These are phyloP conservation scores for Potentilla sterilis DNA, from an alignment of 306 rosid species.

Conservation along the genomic window DNA sequence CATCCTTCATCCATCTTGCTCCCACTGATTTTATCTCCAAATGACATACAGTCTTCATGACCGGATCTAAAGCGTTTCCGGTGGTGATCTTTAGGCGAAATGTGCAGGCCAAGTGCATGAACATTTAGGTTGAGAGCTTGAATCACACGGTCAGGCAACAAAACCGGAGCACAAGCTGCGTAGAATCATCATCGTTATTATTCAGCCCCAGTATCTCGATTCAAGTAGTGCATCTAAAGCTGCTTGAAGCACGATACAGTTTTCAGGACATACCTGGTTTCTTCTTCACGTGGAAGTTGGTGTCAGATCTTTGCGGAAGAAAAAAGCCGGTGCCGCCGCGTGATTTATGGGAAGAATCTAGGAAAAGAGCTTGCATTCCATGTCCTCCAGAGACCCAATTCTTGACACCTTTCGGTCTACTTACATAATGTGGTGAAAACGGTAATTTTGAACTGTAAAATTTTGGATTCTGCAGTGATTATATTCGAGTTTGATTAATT, in stretches of 20 bases:
- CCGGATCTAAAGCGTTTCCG: not conserved
- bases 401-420: slow-evolving; percentile 28
- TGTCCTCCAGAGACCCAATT: slow-evolving; percentile 46
- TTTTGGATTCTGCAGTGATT: slow-evolving; percentile 29
- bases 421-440: slow-evolving; percentile 1
- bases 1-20: slow-evolving; percentile 16
- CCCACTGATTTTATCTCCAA: slow-evolving; percentile 23
- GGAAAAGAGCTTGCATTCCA: slow-evolving; percentile 79
- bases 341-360: slow-evolving; percentile 48
- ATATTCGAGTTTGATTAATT: not conserved
- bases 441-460: slow-evolving; percentile 10
- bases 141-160: slow-evolving; percentile 66
- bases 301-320: slow-evolving; percentile 60
- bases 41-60: slow-evolving; percentile 10
- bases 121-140: slow-evolving; percentile 76
- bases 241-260: not conserved
- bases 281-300: slow-evolving; percentile 39
- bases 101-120: slow-evolving; percentile 54
- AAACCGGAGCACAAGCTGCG: slow-evolving; percentile 67
- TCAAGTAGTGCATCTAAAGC: not conserved
- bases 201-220: too few species aligned
- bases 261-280: slow-evolving; percentile 49
- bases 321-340: slow-evolving; percentile 76
- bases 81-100: slow-evolving; percentile 33
- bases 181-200: not conserved